These are phyloP conservation scores for Berkeleyomyces rouxiae DNA, from an alignment of 2,329 filamentous ascomycete species.

Conservation along the genomic window DNA sequence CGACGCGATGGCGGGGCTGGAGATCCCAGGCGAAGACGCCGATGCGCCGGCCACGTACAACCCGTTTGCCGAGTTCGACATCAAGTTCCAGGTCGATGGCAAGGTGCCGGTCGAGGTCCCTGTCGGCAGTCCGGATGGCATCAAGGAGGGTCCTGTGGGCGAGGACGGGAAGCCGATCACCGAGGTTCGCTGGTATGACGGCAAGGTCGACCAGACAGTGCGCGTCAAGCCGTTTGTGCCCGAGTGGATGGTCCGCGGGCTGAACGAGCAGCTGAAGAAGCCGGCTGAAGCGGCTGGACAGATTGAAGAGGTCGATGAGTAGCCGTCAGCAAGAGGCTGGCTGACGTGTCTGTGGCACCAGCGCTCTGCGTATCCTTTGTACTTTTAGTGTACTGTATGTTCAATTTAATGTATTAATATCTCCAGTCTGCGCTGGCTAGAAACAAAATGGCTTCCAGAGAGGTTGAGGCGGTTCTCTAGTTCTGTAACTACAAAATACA, in stretches of 20 bases:
- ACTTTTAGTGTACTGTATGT: neutral
- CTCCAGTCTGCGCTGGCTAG: neutral
- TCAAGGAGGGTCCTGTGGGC: neutral
- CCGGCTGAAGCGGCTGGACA: neutral
- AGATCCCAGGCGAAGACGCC: slow-evolving; percentile 47
- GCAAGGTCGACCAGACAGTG: slow-evolving; percentile 25
- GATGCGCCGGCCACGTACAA: slow-evolving; percentile 41
- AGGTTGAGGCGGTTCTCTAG: too few species aligned
- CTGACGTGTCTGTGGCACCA: neutral
- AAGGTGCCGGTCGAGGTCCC: neutral
- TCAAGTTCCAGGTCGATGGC: slow-evolving; percentile 23
- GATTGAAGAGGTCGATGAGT: neutral
- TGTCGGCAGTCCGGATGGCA: neutral
- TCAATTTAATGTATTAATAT: neutral
- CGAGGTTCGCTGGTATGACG: slow-evolving; percentile 13
- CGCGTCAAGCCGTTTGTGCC: slow-evolving; percentile 66
- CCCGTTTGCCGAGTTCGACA: slow-evolving; percentile 43
- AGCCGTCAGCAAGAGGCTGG: neutral
- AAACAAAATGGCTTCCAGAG: too few species aligned
- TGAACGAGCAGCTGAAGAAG: slow-evolving; percentile 18
- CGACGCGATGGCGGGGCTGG: slow-evolving; percentile 76
- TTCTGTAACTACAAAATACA: too few species aligned
- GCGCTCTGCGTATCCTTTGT: neutral
- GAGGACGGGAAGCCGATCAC: slow-evolving; percentile 13
- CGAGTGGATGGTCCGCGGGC: slow-evolving; percentile 43